phyloP scores from a whole-genome alignment of 2,329 filamentous ascomycete species.

The Exophiala sideris region DNA sequence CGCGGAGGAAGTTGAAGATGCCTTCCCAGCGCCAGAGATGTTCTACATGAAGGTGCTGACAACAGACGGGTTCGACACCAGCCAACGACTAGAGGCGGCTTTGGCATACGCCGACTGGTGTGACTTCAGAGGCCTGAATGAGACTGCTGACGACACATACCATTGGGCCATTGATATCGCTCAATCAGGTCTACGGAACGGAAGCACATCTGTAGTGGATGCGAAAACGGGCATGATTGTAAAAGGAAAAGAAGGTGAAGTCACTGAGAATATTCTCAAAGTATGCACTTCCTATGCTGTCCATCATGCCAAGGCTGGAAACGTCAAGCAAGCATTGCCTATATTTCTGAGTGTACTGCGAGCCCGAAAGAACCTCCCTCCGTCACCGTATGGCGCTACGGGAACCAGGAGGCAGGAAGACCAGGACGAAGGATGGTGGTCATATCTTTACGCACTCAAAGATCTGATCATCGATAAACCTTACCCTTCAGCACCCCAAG shows the following conservation, averaged over 20 bases:
- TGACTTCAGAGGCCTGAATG: slow-evolving; percentile 67
- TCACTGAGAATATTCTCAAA: slow-evolving; percentile 71
- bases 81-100: slow-evolving; percentile 76
- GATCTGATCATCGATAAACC: slow-evolving; percentile 51
- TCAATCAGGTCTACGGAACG: slow-evolving; percentile 49
- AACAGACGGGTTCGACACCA: slow-evolving; percentile 72
- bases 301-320: slow-evolving; percentile 68
- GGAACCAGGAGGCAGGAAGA: slow-evolving; percentile 21
- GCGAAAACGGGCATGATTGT: slow-evolving; percentile 62
- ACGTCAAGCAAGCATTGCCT: slow-evolving; percentile 68
- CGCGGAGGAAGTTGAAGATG: slow-evolving; percentile 71
- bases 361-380: slow-evolving; percentile 62
- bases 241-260: slow-evolving; percentile 49
- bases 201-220: slow-evolving; percentile 50
- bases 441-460: slow-evolving; percentile 32
- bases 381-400: slow-evolving; percentile 33
- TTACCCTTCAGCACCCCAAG: slow-evolving; percentile 68
- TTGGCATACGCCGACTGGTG: slow-evolving; percentile 82
- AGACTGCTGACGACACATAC: slow-evolving; percentile 69
- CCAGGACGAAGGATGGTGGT: slow-evolving; percentile 11
- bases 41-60: slow-evolving; percentile 81
- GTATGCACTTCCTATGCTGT: slow-evolving; percentile 74
- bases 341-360: slow-evolving; percentile 82
- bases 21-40: slow-evolving; percentile 67
- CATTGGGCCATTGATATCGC: slow-evolving; percentile 74